Evolutionary conservation across 169 alveolate genomes (phyloP).

Genomic region (Cryptosporidium parvum): DNA sequence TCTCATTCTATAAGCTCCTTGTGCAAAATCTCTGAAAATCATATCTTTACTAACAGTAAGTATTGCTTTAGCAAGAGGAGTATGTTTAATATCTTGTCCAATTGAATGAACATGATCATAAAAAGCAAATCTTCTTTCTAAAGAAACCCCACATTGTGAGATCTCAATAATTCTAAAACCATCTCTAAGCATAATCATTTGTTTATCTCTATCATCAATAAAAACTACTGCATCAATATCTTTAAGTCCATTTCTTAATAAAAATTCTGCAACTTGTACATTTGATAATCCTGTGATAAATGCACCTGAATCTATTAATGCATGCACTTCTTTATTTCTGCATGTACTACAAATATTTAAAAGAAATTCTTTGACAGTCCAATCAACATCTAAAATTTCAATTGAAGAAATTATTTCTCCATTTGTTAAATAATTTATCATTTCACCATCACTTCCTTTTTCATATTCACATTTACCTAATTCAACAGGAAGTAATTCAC

Average conservation of each 20-base stretch:
- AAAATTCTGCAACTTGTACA: slow-evolving; percentile 81
- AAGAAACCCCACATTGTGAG: slow-evolving; percentile 89
- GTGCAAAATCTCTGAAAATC: slow-evolving; percentile 89
- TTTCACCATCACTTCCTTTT: slow-evolving; percentile 89
- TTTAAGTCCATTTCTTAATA: slow-evolving; percentile 82
- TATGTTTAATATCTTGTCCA: slow-evolving; percentile 92
- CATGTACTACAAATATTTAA: slow-evolving; percentile 36
- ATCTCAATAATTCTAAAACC: slow-evolving; percentile 82
- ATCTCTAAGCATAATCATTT: slow-evolving; percentile 79
- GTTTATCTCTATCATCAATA: slow-evolving; percentile 79
- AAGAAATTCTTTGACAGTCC: slow-evolving; percentile 70
- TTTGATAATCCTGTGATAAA: slow-evolving; percentile 86
- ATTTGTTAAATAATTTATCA: slow-evolving; percentile 84
- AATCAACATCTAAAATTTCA: slow-evolving; percentile 45
- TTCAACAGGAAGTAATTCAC: slow-evolving; percentile 91
- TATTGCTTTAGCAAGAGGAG: slow-evolving; percentile 88
- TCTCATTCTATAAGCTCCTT: slow-evolving; percentile 93
- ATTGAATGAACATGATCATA: slow-evolving; percentile 93
- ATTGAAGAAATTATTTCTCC: slow-evolving; percentile 80
- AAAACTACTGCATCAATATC: slow-evolving; percentile 86
- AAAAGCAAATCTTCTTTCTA: slow-evolving; percentile 88
- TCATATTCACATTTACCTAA: slow-evolving; percentile 88
- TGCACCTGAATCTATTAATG: slow-evolving; percentile 90
- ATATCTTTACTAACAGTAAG: slow-evolving; percentile 91
- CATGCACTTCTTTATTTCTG: slow-evolving; percentile 77